These are phyloP conservation scores for Ocimum tenuiflorum DNA, from an alignment of 257 asterid species.

Conservation along the genomic window DNA sequence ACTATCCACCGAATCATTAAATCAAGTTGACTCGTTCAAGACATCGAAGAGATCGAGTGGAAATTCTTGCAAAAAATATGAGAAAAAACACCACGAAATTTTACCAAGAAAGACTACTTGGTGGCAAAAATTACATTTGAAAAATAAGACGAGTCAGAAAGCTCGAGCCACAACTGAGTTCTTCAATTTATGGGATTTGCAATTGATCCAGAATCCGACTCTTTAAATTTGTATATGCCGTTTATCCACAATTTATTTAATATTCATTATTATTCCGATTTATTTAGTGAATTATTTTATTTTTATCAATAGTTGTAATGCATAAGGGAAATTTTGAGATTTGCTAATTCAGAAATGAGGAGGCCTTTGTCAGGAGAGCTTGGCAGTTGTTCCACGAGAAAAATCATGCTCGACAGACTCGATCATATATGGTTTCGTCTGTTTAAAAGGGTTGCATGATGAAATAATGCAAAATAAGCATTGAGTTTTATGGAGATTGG, in stretches of 20 bases:
- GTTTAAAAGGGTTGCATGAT: constrained; percentile 33
- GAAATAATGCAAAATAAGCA: constrained; percentile 5
- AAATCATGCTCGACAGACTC: neutral
- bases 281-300: no score
- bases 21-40: no score
- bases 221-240: constrained; percentile 38
- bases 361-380: constrained; percentile 45
- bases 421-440: no score
- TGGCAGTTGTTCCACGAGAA: constrained; percentile 24
- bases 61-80: neutral
- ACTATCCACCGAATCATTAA: no score
- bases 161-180: constrained; percentile 67
- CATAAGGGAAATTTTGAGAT: constrained; percentile 29
- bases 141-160: neutral
- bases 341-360: constrained; percentile 42
- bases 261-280: no score
- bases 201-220: constrained; percentile 27
- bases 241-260: no score
- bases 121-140: constrained; percentile 12
- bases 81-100: constrained; percentile 15
- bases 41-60: neutral
- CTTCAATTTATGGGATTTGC: constrained; percentile 30
- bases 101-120: constrained; percentile 11
- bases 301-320: no score
- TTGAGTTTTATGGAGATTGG: constrained; percentile 33